Conservation (phyloP, 2,329 filamentous ascomycete species). For the Colletotrichum chrysophilum region DNA sequence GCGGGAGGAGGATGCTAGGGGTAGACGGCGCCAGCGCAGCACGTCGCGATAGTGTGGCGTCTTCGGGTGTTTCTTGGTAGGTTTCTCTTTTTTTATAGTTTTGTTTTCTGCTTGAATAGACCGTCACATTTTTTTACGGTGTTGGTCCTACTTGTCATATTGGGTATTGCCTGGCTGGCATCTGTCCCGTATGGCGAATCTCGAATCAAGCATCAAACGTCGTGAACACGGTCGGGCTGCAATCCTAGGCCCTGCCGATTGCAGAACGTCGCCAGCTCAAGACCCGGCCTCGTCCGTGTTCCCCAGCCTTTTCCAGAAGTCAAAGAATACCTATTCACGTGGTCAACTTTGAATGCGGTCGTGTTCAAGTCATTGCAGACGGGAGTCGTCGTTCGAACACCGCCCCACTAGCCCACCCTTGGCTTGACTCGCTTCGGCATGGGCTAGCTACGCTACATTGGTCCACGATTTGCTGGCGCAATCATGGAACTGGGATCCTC, state of each 20-base stretch:
- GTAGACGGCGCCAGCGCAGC: background rate
- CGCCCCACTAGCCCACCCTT: background rate
- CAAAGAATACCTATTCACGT: background rate
- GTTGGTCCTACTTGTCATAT: background rate
- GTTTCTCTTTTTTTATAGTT: background rate
- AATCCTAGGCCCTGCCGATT: too few relatives aligned
- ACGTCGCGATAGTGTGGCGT: background rate
- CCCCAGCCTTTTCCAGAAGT: background rate
- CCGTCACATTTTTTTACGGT: background rate
- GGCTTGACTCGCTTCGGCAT: background rate
- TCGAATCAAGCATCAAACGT: background rate
- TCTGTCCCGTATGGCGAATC: background rate
- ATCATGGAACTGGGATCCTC: background rate
- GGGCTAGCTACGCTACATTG: background rate
- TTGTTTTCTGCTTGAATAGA: background rate
- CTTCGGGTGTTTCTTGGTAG: background rate
- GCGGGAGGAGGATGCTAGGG: background rate
- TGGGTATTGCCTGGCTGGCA: background rate
- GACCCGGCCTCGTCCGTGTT: background rate
- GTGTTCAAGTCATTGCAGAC: too few relatives aligned
- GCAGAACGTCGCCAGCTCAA: too few relatives aligned
- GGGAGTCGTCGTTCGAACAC: background rate
- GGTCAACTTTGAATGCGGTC: background rate
- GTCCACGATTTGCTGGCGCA: fast-evolving
- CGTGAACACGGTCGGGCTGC: background rate